These are phyloP conservation scores for Physcomitrium patens DNA, from an alignment of 225 moss, liverwort and hornwort species.

Conservation along the genomic window DNA sequence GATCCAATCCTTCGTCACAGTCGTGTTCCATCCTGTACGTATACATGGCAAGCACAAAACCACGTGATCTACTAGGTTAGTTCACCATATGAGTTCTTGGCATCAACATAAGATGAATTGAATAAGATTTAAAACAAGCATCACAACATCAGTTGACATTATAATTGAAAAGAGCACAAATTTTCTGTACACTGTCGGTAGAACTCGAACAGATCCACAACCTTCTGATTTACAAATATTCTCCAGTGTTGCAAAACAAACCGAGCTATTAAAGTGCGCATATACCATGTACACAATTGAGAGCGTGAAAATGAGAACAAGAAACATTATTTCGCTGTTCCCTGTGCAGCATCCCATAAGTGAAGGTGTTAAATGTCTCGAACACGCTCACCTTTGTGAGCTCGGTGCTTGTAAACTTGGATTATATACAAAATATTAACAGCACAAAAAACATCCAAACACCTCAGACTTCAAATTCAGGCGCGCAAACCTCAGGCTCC, in stretches of 20 bases:
- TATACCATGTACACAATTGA: not conserved
- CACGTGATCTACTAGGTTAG: not conserved
- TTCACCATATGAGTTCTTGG: not conserved
- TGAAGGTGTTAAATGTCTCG: not conserved
- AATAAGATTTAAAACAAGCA: not conserved
- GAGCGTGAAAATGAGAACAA: slow-evolving; percentile 9
- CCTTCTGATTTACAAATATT: not conserved
- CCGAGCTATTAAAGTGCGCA: not conserved
- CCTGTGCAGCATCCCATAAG: not conserved
- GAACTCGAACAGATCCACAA: not conserved
- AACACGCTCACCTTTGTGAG: not conserved
- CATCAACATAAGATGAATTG: not conserved
- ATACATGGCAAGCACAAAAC: not conserved
- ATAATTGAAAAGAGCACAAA: not conserved
- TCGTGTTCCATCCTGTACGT: slow-evolving; percentile 44
- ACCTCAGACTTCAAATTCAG: not conserved
- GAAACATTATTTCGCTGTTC: not conserved
- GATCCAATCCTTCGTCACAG: slow-evolving; percentile 40
- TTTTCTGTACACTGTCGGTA: not conserved
- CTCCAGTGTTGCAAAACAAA: not conserved
- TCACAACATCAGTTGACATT: not conserved
- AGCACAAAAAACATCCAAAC: slow-evolving; percentile 11
- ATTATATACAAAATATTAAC: not conserved
- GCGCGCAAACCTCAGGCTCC: slow-evolving; percentile 6
- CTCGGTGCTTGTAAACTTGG: not conserved